Conservation (phyloP, 2,329 filamentous ascomycete species). For the Sclerotinia subarctica region DNA sequence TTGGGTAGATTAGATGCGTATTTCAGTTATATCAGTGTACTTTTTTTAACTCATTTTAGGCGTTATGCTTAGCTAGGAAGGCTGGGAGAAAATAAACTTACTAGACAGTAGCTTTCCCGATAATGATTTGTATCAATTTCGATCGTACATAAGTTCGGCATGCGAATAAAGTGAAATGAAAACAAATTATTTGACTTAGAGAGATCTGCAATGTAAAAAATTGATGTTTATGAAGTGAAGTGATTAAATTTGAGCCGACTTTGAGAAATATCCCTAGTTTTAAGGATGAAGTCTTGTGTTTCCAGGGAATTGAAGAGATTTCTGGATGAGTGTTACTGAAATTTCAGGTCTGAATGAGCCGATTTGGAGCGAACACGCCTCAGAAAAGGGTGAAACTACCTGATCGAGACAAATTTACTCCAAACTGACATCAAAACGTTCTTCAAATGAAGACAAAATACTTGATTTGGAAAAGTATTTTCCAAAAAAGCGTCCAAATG, state of each 20-base stretch:
- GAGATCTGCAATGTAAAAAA: too few relatives aligned
- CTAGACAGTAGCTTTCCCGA: too few relatives aligned
- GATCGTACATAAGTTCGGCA: rapidly evolving
- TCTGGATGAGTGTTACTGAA: too few relatives aligned
- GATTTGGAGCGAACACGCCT: neutral
- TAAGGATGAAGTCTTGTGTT: too few relatives aligned
- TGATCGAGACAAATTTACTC: too few relatives aligned
- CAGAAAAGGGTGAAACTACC: neutral
- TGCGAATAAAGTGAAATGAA: neutral
- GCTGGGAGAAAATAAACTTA: neutral
- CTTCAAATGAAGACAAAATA: neutral
- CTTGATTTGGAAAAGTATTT: too few relatives aligned
- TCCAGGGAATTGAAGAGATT: too few relatives aligned
- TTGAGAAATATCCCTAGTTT: too few relatives aligned
- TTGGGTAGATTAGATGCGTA: neutral
- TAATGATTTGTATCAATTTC: neutral
- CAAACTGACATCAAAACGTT: neutral
- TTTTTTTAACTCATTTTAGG: neutral
- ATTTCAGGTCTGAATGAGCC: too few relatives aligned
- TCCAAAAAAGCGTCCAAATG: neutral
- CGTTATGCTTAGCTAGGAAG: too few relatives aligned
- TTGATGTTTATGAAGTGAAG: neutral
- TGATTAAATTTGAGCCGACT: rapidly evolving
- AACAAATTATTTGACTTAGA: neutral
- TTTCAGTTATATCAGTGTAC: neutral